Percentiles rank a stretch among this genome's conserved stretches.
Evolutionary conservation across 352 stramenopile species (phyloP).

Genomic region (Globisporangium canariense): DNA sequence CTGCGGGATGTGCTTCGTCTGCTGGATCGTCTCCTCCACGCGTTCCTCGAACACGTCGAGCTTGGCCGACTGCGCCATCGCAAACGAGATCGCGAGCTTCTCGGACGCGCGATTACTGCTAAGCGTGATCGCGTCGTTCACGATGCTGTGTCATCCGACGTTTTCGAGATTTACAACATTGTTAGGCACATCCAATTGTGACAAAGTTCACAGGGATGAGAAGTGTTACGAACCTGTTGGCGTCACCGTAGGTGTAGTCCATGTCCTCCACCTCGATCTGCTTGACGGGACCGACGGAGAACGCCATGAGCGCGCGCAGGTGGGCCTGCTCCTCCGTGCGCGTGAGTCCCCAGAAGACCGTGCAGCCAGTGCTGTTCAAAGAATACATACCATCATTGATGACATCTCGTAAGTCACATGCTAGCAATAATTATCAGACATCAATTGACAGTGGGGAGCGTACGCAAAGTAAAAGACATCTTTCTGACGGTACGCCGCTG

Average conservation of each 20-base stretch:
- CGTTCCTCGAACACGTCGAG: slow-evolving; percentile 92
- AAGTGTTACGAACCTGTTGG: slow-evolving; percentile 26
- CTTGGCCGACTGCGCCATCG: slow-evolving; percentile 91
- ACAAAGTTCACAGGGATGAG: no score
- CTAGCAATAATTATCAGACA: neutral
- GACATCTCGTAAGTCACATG: neutral
- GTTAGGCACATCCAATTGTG: neutral
- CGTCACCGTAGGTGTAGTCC: slow-evolving; percentile 82
- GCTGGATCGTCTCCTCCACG: slow-evolving; percentile 84
- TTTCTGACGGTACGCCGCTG: slow-evolving; percentile 64
- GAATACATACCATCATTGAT: slow-evolving; percentile 1
- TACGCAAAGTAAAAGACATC: slow-evolving; percentile 87
- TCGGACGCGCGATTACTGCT: slow-evolving; percentile 79
- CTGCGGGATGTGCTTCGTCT: slow-evolving; percentile 88
- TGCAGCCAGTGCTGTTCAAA: slow-evolving; percentile 64
- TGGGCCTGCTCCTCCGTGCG: slow-evolving; percentile 79
- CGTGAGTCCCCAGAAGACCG: slow-evolving; percentile 88
- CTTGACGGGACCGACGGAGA: slow-evolving; percentile 68
- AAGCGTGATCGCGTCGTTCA: slow-evolving; percentile 86
- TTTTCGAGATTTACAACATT: neutral
- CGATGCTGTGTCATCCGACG: slow-evolving; percentile 23
- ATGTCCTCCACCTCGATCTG: slow-evolving; percentile 89
- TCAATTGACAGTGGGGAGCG: slow-evolving; percentile 7
- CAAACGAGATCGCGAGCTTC: slow-evolving; percentile 91
- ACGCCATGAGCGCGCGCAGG: slow-evolving; percentile 50